phyloP scores from a whole-genome alignment of 441 rosid genomes.

The Hura crepitans region DNA sequence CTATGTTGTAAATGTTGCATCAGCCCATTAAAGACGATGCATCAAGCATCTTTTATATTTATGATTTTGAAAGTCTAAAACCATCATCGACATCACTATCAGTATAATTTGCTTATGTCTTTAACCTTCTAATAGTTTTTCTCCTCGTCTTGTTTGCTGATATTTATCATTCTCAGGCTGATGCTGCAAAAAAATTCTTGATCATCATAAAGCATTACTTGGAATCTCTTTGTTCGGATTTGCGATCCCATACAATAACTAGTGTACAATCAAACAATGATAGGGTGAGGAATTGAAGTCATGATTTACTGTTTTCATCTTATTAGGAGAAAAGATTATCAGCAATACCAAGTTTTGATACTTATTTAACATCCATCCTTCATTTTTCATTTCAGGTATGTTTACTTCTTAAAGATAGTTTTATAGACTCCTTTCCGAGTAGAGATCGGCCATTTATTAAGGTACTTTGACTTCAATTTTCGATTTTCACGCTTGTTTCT shows the following conservation, averaged over 20 bases:
- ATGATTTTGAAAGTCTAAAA: not conserved
- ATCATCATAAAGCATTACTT: slow-evolving; percentile 61
- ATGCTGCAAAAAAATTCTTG: slow-evolving; percentile 67
- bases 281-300: slow-evolving; percentile 54
- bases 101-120: not conserved
- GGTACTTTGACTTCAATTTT: slow-evolving; percentile 39
- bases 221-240: slow-evolving; percentile 82
- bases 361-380: slow-evolving; percentile 13
- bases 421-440: slow-evolving; percentile 76
- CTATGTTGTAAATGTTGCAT: no score
- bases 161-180: slow-evolving; percentile 45
- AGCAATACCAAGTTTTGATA: not conserved
- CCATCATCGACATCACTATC: not conserved
- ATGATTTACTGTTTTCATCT: not conserved
- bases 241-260: slow-evolving; percentile 85
- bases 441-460: slow-evolving; percentile 73
- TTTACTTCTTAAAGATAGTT: slow-evolving; percentile 90
- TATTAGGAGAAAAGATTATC: not conserved
- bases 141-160: slow-evolving; percentile 13
- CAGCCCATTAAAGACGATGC: no score
- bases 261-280: slow-evolving; percentile 88
- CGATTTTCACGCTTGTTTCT: not conserved
- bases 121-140: not conserved
- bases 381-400: slow-evolving; percentile 58
- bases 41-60: no score